Conservation (phyloP, 2,329 filamentous ascomycete species). For the Fusarium sp. region DNA sequence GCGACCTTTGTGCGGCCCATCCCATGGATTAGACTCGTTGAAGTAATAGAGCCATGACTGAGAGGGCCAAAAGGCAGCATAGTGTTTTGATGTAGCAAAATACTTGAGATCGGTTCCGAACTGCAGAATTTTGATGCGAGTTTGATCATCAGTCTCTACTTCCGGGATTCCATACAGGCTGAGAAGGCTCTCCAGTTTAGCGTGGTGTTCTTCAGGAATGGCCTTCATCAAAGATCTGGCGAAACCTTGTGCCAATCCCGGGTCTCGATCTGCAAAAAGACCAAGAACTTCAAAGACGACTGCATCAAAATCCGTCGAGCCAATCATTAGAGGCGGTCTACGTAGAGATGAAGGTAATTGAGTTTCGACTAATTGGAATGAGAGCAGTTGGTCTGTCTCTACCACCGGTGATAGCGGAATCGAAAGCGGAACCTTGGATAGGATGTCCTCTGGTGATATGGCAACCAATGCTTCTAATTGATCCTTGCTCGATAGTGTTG, state of each 20-base stretch:
- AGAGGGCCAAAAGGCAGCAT: background rate
- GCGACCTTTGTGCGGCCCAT: background rate
- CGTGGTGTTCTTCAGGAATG: background rate
- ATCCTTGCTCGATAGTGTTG: background rate
- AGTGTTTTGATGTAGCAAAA: background rate
- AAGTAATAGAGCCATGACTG: background rate
- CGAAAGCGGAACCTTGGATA: background rate
- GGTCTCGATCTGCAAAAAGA: background rate
- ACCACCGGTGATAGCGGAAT: background rate
- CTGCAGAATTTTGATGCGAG: background rate
- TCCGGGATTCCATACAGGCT: background rate
- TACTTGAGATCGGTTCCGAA: background rate
- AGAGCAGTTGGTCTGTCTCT: background rate
- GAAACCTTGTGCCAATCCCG: background rate
- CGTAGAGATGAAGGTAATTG: accelerated
- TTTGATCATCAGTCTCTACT: accelerated
- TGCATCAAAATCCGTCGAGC: background rate
- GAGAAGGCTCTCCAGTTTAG: accelerated
- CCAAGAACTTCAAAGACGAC: background rate
- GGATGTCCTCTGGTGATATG: background rate
- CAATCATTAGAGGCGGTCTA: background rate
- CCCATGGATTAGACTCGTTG: background rate
- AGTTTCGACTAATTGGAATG: background rate
- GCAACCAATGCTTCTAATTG: background rate
- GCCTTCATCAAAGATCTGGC: accelerated